Evolutionary conservation across 2,329 filamentous ascomycete genomes (phyloP).

Genomic region (Tolypocladium amazonense): DNA sequence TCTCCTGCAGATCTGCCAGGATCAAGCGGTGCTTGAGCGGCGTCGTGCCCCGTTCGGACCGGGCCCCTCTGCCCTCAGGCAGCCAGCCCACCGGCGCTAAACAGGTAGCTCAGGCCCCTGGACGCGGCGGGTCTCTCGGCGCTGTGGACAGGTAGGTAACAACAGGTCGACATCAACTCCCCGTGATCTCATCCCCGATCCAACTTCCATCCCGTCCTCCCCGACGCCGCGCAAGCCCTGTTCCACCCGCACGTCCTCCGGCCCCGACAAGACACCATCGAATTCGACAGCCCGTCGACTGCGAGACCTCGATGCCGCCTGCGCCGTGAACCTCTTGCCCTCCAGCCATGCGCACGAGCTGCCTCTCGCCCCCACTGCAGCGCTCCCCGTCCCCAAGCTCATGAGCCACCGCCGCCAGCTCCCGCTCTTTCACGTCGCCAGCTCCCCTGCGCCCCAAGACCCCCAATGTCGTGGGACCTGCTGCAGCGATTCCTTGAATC

Average conservation of each 20-base stretch:
- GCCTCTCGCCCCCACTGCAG: conserved; percentile 5
- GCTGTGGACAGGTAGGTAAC: background rate
- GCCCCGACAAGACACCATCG: background rate
- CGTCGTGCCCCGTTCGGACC: background rate
- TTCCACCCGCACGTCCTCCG: background rate
- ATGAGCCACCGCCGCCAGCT: conserved; percentile 9
- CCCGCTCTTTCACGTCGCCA: conserved; percentile 3
- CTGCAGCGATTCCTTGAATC: conserved; percentile 85
- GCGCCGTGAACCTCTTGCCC: background rate
- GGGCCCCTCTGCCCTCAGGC: background rate
- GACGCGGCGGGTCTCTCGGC: background rate
- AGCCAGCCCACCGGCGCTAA: background rate
- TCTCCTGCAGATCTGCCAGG: background rate
- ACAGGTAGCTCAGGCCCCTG: background rate
- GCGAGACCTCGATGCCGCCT: background rate
- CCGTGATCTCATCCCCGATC: background rate
- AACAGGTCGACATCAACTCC: background rate
- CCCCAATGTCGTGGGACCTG: conserved; percentile 69
- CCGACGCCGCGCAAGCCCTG: background rate
- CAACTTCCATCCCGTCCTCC: background rate
- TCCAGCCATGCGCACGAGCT: conserved; percentile 12
- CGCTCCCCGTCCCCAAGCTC: conserved; percentile 6
- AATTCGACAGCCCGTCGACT: background rate
- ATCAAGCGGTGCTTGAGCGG: background rate
- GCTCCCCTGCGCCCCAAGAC: background rate